Percentiles rank a stretch among this genome's conserved stretches.
Conservation (phyloP, 139 green algal genomes). For the Picochlorum sp. region DNA sequence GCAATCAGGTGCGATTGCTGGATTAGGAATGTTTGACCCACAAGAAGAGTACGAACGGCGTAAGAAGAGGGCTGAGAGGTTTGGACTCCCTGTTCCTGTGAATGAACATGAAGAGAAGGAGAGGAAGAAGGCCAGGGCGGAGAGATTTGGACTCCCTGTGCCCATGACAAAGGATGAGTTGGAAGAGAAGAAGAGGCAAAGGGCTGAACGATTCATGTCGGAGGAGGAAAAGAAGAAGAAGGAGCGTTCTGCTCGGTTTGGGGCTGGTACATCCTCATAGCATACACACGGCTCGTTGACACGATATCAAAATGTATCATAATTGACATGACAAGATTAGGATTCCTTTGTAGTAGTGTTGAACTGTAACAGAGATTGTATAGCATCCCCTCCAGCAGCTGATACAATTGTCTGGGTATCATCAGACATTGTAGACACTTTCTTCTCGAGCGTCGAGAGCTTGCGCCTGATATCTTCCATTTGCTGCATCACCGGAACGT, state of each 20-base stretch:
- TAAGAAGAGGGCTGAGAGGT: constrained; percentile 29
- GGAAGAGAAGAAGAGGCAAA: constrained; percentile 26
- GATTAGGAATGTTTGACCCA: constrained; percentile 21
- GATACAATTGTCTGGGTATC: too few relatives aligned
- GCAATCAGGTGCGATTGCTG: constrained; percentile 14
- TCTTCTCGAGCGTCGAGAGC: too few relatives aligned
- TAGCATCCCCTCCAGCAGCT: too few relatives aligned
- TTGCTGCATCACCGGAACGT: too few relatives aligned
- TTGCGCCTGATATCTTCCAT: too few relatives aligned
- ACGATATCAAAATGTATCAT: too few relatives aligned
- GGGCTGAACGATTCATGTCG: constrained; percentile 9
- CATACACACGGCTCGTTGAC: too few relatives aligned
- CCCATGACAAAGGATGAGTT: constrained; percentile 9
- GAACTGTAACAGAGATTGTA: too few relatives aligned
- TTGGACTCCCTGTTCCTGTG: constrained; percentile 8
- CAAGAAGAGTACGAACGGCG: constrained; percentile 27
- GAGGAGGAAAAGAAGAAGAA: not conserved
- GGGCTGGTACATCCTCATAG: too few relatives aligned
- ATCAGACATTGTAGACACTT: too few relatives aligned
- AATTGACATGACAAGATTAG: too few relatives aligned
- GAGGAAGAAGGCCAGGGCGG: constrained; percentile 19
- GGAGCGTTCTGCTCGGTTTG: not conserved
- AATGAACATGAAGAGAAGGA: constrained; percentile 16
- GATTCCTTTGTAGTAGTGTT: too few relatives aligned
- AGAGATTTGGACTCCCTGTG: constrained; percentile 18